These are phyloP conservation scores for Phytophthora fragariaefolia DNA, from an alignment of 352 stramenopile genomes.

Conservation along the genomic window DNA sequence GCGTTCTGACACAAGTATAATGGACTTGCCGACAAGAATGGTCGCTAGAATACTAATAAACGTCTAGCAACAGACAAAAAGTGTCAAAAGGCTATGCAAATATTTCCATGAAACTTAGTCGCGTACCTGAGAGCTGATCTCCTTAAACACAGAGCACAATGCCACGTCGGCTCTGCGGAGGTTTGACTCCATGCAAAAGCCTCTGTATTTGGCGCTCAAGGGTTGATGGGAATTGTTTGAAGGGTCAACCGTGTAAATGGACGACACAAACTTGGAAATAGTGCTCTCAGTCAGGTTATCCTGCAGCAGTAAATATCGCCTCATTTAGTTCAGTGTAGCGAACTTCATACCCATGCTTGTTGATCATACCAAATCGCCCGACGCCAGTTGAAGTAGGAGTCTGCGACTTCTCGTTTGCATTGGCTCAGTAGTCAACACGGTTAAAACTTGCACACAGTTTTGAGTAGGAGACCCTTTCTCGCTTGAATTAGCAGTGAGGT, in stretches of 20 bases:
- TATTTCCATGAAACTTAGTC: too few species aligned
- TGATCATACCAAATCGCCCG: conserved; percentile 24
- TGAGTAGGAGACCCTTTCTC: conserved; percentile 7
- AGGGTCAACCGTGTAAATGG: conserved; percentile 7
- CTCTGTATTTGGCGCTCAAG: conserved; percentile 41
- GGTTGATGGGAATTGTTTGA: neutral
- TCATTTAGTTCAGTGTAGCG: neutral
- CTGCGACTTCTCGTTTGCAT: conserved; percentile 32
- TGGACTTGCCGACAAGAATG: conserved; percentile 56
- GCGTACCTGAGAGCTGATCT: conserved; percentile 64
- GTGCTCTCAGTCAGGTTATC: conserved; percentile 23
- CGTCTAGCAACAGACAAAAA: conserved; percentile 43
- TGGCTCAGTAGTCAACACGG: conserved; percentile 27
- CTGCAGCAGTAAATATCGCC: conserved; percentile 9
- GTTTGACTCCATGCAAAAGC: conserved; percentile 44
- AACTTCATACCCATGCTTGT: neutral
- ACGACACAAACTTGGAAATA: conserved; percentile 17
- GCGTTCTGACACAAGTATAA: conserved; percentile 65
- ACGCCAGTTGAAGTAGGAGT: conserved; percentile 39
- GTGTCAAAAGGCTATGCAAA: too few species aligned
- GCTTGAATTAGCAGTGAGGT: neutral
- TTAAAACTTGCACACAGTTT: conserved; percentile 15
- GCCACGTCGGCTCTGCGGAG: conserved; percentile 28
- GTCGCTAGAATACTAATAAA: conserved; percentile 52
- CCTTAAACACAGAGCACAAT: conserved; percentile 51